Evolutionary conservation across 116 monocot genomes (phyloP), one percentile per base, ranked within the genome.

Genomic region (Posidonia oceanica): DNA sequence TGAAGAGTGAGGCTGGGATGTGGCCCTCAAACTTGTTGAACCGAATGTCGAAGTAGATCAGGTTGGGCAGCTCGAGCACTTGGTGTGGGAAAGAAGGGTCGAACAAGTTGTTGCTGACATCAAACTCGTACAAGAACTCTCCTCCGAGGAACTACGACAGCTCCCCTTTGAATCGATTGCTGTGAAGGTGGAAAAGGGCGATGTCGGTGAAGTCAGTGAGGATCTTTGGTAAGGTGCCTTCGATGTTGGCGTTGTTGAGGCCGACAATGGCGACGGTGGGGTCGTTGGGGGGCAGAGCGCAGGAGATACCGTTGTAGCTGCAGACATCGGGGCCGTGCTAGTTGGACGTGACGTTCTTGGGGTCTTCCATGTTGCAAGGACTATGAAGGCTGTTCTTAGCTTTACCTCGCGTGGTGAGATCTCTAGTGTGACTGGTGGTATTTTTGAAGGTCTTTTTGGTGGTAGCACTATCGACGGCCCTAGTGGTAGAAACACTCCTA

Each of bases 231-330:
- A 90, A 72, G 13, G 67, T 61, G 14, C 90, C 90, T 67, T 62
- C 21, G 64, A 90, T 65, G 56, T n/a, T n/a, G n/a, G n/a, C n/a
- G n/a, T n/a, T n/a, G n/a, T n/a, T n/a, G n/a, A n/a, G n/a, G n/a
- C n/a, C 71, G 2, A 61, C 75, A 73, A 75, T 85, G 83, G 7
- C 3, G 56, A 54, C n/a, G 68, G 51, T n/a, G 15, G 58, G 73
- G 75, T 85, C 75, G 41, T n/a, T 74, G 76, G 10, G 82, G 91
- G 1, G 82, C 4, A 72, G 72, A 11, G 91, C 73, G 69, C 91
- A 91, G 69, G 40, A 84, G 41, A 91, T 82, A 65, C 82, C 84
- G 55, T 76, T 80, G 80, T 91, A 91, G 79, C 79, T 79, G 79
- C 87, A 87, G 39, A 91, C 42, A 16, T 48, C 36, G 39, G 53